Percentiles rank a stretch among this genome's conserved stretches.
Evolutionary conservation across 2,329 filamentous ascomycete genomes (phyloP).

Genomic region (Microcyclosporella mali): DNA sequence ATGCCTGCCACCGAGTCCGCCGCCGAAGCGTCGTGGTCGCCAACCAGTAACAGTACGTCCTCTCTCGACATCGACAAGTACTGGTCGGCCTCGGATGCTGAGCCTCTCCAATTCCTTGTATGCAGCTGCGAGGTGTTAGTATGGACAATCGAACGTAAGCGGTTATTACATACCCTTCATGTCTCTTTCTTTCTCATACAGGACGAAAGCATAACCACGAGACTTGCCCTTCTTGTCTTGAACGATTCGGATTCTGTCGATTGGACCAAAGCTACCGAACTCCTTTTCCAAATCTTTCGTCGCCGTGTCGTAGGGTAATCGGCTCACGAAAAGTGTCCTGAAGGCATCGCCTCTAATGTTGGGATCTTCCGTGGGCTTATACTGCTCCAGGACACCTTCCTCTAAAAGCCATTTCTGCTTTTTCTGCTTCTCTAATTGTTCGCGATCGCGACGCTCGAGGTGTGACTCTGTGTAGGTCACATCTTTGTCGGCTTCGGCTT

Average conservation of each 20-base stretch:
- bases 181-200: slow-evolving; percentile 94
- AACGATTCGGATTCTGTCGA: slow-evolving; percentile 68
- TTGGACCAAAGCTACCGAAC: slow-evolving; percentile 87
- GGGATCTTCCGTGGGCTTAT: slow-evolving; percentile 74
- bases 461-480: slow-evolving; percentile 79
- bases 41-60: slow-evolving; percentile 90
- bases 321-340: slow-evolving; percentile 87
- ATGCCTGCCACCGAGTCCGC: slow-evolving; percentile 82
- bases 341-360: slow-evolving; percentile 91
- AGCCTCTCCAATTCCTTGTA: slow-evolving; percentile 80
- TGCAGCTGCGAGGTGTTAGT: slow-evolving; percentile 61
- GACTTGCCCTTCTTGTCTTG: slow-evolving; percentile 66
- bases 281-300: slow-evolving; percentile 87
- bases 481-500: slow-evolving; percentile 47
- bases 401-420: slow-evolving; percentile 57
- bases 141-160: slow-evolving; percentile 29
- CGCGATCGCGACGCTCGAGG: slow-evolving; percentile 78
- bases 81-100: slow-evolving; percentile 82
- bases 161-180: slow-evolving; percentile 75
- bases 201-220: slow-evolving; percentile 87
- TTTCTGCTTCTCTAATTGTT: slow-evolving; percentile 72
- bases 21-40: slow-evolving; percentile 85
- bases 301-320: slow-evolving; percentile 82
- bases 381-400: slow-evolving; percentile 60
- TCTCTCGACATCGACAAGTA: slow-evolving; percentile 93